Evolutionary conservation across 2,329 filamentous ascomycete genomes (phyloP), one percentile per base, ranked within the genome.

Genomic region (Chrysosporium queenslandicum): DNA sequence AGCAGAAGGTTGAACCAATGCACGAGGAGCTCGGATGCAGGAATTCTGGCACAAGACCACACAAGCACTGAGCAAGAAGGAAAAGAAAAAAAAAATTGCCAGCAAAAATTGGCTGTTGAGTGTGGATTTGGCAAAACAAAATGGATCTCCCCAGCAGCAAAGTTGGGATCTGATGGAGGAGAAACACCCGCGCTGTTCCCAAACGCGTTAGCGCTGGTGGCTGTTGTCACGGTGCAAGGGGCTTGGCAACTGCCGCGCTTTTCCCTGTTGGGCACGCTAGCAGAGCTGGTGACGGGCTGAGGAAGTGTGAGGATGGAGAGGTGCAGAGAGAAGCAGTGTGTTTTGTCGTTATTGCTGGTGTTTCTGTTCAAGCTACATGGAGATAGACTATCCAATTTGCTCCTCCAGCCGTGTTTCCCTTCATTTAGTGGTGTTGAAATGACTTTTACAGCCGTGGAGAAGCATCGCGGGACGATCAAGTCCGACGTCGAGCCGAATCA

Each of bases 1-100:
- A 40, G 11, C 12, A n/a, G 40, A 42, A 50, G 40, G 29, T 14
- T n/a, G 39, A 51, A 39, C 49, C 39, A 51, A 45, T 51, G 27
- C 49, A 51, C n/a, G 37, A 40, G 27, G 40, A 45, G 39, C 41
- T 51, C 8, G n/a, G 48, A 45, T 51, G 49, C 49, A 45, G 20
- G 29, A 41, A 4, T 34, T 42, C 36, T 14, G 16, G 36, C 46
- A 41, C 37, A 41, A 41, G 37, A 50, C 46, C 46, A 49, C 48
- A 50, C 49, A 51, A 34, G 34, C 41, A 37, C 25, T 20, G 49
- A 48, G 43, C 51, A 50, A 55, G 54, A 47, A 46, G 51, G 43
- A 54, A 53, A 49, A 48, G 40, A 47, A 46, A 52, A 50, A 41
- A 53, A 46, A 47, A 39, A 56, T 45, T 32, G 54, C 53, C 50